Conservation (phyloP, 768 basidiomycete species). For the Serendipita indica region DNA sequence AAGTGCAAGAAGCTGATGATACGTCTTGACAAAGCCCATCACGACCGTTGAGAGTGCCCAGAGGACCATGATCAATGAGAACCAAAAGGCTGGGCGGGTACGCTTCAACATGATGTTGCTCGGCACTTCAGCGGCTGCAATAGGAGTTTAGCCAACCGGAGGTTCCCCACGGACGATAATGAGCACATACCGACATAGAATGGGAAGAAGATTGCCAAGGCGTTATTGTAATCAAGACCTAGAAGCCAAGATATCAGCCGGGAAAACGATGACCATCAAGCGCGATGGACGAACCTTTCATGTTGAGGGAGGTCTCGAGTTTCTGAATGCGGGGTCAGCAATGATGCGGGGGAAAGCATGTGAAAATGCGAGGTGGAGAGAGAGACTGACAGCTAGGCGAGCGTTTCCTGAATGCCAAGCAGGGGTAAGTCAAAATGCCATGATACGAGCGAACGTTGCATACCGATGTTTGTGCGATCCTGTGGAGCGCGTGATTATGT, state of each 20-base stretch:
- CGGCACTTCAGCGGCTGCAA: neutral
- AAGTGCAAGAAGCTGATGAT: neutral
- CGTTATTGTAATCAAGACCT: neutral
- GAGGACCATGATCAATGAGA: conserved; percentile 7
- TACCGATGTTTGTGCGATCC: conserved; percentile 10
- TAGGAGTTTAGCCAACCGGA: neutral
- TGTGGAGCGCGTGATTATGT: neutral
- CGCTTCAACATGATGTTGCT: neutral
- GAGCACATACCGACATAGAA: conserved; percentile 1
- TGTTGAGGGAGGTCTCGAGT: neutral
- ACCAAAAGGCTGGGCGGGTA: neutral
- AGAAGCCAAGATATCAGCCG: neutral
- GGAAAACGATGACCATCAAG: neutral
- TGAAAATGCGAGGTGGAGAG: neutral
- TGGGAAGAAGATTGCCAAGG: conserved; percentile 6
- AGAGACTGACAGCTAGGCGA: neutral
- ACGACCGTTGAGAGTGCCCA: neutral
- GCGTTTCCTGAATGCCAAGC: neutral
- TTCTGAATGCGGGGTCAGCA: neutral
- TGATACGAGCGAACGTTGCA: neutral
- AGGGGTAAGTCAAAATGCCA: neutral
- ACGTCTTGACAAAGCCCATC: conserved; percentile 2
- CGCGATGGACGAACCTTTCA: neutral
- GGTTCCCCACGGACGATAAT: neutral
- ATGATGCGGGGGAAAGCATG: neutral